These are phyloP conservation scores for Eucalyptus grandis DNA, from an alignment of 345 rosid genomes.

Conservation along the genomic window DNA sequence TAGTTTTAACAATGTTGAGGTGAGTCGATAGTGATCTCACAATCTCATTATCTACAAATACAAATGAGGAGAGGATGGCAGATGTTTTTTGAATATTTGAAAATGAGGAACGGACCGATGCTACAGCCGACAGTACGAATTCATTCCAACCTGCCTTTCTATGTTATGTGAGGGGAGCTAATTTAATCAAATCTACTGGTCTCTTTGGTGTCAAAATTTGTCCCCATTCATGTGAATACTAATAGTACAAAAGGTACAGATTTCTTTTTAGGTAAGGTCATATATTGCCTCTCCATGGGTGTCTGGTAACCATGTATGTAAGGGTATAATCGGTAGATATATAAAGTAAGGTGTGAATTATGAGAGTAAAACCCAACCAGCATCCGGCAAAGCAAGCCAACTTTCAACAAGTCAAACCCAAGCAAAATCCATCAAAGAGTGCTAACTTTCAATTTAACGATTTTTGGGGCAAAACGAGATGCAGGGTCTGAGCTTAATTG, in stretches of 20 bases:
- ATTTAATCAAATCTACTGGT: neutral
- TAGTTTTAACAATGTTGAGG: neutral
- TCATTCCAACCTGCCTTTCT: neutral
- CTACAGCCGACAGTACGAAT: neutral
- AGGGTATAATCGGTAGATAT: too few relatives aligned
- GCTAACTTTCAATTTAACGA: neutral
- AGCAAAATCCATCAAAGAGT: neutral
- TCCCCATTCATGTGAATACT: neutral
- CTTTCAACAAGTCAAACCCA: neutral
- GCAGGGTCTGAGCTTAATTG: neutral
- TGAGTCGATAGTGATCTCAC: neutral
- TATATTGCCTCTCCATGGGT: too few relatives aligned
- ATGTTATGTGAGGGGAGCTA: neutral
- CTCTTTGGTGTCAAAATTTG: neutral
- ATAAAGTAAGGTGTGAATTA: neutral
- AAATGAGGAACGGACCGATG: neutral
- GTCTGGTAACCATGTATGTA: too few relatives aligned
- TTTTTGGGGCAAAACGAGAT: neutral
- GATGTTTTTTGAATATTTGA: neutral
- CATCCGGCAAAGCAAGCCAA: neutral
- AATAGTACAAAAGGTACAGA: neutral
- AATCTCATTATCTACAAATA: neutral
- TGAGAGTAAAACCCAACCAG: neutral
- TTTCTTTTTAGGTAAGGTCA: neutral
- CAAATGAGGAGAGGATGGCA: neutral